Conservation (phyloP, 805 yeast species). For the Ogataea wickerhamii region DNA sequence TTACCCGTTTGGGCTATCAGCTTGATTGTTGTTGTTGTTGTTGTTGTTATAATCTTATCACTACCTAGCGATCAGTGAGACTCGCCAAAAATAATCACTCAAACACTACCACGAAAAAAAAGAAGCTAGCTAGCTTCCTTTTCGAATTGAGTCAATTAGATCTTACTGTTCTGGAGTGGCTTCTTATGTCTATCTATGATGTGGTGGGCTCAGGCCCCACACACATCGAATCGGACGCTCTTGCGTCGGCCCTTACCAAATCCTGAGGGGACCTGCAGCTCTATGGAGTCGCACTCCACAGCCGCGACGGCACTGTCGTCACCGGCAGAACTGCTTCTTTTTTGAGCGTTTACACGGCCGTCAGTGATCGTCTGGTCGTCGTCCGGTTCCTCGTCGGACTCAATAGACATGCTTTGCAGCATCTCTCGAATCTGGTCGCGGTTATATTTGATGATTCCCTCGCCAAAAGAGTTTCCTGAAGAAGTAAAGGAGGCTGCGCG, state of each 20-base stretch:
- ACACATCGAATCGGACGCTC: slow-evolving; percentile 31
- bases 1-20: too few species aligned
- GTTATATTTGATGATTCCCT: slow-evolving; percentile 33
- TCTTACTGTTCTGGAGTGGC: too few species aligned
- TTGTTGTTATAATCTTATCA: too few species aligned
- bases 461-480: slow-evolving; percentile 35
- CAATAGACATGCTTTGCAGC: slow-evolving; percentile 25
- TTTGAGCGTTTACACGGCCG: not conserved
- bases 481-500: slow-evolving; percentile 32
- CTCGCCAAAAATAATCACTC: too few species aligned
- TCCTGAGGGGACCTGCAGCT: slow-evolving; percentile 22
- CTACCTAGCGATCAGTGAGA: too few species aligned
- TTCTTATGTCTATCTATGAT: too few species aligned
- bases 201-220: too few species aligned
- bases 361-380: slow-evolving; percentile 1
- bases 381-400: slow-evolving; percentile 13
- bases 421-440: slow-evolving; percentile 33
- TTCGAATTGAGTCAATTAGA: too few species aligned
- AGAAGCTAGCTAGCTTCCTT: too few species aligned
- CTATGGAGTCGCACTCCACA: slow-evolving; percentile 8
- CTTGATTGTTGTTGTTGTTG: too few species aligned
- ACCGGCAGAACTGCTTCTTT: not conserved
- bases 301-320: slow-evolving; percentile 3
- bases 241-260: slow-evolving; percentile 27
- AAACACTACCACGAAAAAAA: too few species aligned